These are phyloP conservation scores for Wickerhamomyces mucosus DNA, from an alignment of 805 yeast genomes.

Conservation along the genomic window DNA sequence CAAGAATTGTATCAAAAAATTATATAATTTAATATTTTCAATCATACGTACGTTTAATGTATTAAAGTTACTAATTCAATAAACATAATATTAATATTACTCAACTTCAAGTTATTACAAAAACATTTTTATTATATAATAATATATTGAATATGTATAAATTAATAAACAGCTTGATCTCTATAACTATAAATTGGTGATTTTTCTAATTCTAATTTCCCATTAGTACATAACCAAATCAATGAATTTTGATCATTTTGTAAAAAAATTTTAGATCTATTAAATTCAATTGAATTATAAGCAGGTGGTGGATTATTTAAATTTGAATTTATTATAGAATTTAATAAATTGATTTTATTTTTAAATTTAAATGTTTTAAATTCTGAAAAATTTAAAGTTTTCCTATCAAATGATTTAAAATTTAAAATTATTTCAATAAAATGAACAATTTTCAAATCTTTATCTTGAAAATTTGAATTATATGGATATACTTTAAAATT, in stretches of 20 bases:
- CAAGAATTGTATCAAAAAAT: too few species aligned
- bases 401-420: conserved; percentile 2
- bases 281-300: conserved; percentile 1
- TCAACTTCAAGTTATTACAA: too few species aligned
- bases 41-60: too few species aligned
- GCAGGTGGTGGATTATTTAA: conserved; percentile 8
- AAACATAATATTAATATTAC: too few species aligned
- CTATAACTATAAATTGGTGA: conserved; percentile 15
- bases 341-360: conserved; percentile 10
- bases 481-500: conserved; percentile 9
- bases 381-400: neutral
- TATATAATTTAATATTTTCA: too few species aligned
- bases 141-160: too few species aligned
- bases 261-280: neutral
- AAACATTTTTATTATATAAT: too few species aligned
- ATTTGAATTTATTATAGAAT: conserved; percentile 1
- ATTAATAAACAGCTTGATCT: too few species aligned
- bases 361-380: conserved; percentile 7
- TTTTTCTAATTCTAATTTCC: conserved; percentile 9
- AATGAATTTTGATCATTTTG: conserved; percentile 4
- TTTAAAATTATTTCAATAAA: conserved; percentile 6
- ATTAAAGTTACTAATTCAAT: too few species aligned
- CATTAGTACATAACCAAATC: conserved; percentile 15
- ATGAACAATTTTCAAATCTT: conserved; percentile 8
- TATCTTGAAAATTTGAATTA: neutral